Conservation (phyloP, 176 grass and related monocot genomes). For the Guadua angustifolia region DNA sequence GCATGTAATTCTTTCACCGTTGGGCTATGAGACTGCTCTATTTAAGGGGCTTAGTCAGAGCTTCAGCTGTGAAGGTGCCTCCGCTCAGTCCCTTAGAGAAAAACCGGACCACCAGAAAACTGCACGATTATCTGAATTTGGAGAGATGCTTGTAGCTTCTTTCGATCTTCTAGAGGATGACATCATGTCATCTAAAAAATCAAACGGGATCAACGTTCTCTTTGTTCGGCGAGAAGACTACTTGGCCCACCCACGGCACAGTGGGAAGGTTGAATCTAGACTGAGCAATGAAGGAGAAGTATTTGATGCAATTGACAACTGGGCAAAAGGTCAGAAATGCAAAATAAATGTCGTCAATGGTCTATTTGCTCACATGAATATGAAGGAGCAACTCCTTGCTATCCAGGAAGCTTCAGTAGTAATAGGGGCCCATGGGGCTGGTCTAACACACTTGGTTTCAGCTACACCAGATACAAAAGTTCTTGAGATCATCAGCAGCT, state of each 20-base stretch:
- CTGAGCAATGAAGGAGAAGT: constrained; percentile 86
- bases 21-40: constrained; percentile 94
- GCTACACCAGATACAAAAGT: constrained; percentile 69
- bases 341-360: constrained; percentile 87
- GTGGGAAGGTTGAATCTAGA: constrained; percentile 84
- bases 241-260: constrained; percentile 91
- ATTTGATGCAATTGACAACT: constrained; percentile 63
- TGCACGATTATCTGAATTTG: constrained; percentile 90
- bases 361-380: constrained; percentile 86
- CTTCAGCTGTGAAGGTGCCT: constrained; percentile 70
- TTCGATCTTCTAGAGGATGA: constrained; percentile 64
- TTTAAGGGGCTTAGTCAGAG: constrained; percentile 92
- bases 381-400: constrained; percentile 88
- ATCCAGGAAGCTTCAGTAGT: constrained; percentile 84
- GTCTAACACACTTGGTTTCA: constrained; percentile 87
- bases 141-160: constrained; percentile 78
- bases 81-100: constrained; percentile 48
- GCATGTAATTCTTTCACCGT: constrained; percentile 81
- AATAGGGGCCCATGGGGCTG: constrained; percentile 93
- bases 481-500: constrained; percentile 91
- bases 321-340: constrained; percentile 76
- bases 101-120: constrained; percentile 68
- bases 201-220: constrained; percentile 65
- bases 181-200: constrained; percentile 48
- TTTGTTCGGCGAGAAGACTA: constrained; percentile 96